These are phyloP conservation scores for Schwanniomyces pseudopolymorphus DNA, from an alignment of 805 yeast genomes.

Conservation along the genomic window DNA sequence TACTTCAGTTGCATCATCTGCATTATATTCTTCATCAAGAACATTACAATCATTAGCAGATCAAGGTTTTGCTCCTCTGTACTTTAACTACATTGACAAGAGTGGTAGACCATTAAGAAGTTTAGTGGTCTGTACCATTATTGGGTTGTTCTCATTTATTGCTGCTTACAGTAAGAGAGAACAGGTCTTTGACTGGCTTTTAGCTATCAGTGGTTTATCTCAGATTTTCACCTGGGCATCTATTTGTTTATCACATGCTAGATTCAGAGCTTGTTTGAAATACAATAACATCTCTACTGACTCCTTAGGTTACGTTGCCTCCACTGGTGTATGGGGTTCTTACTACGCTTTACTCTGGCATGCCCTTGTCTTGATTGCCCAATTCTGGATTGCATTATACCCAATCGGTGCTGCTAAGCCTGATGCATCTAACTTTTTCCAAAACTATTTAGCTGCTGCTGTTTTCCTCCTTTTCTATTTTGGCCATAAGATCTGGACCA, in stretches of 20 bases:
- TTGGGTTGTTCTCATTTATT: constrained; percentile 39
- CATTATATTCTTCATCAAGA: constrained; percentile 43
- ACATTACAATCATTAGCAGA: constrained; percentile 42
- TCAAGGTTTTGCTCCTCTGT: constrained; percentile 41
- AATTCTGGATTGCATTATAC: constrained; percentile 45
- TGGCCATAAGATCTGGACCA: constrained; percentile 32
- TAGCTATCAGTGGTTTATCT: constrained; percentile 42
- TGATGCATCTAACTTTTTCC: constrained; percentile 29
- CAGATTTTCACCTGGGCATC: constrained; percentile 45
- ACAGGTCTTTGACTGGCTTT: constrained; percentile 42
- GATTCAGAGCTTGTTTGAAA: constrained; percentile 41
- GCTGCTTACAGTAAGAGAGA: constrained; percentile 41
- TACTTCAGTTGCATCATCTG: constrained; percentile 42
- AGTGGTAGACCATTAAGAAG: constrained; percentile 43
- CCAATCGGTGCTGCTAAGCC: constrained; percentile 32
- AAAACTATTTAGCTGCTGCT: constrained; percentile 32
- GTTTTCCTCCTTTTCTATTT: constrained; percentile 30
- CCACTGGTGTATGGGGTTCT: constrained; percentile 43
- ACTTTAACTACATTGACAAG: constrained; percentile 41
- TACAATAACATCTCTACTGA: constrained; percentile 24
- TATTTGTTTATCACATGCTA: constrained; percentile 39
- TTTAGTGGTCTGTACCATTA: constrained; percentile 30
- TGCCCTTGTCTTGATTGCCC: constrained; percentile 37
- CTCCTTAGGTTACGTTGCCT: constrained; percentile 34
- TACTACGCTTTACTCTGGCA: constrained; percentile 31